Conservation (phyloP, 305 asterid species). For the Solanum hybrid region DNA sequence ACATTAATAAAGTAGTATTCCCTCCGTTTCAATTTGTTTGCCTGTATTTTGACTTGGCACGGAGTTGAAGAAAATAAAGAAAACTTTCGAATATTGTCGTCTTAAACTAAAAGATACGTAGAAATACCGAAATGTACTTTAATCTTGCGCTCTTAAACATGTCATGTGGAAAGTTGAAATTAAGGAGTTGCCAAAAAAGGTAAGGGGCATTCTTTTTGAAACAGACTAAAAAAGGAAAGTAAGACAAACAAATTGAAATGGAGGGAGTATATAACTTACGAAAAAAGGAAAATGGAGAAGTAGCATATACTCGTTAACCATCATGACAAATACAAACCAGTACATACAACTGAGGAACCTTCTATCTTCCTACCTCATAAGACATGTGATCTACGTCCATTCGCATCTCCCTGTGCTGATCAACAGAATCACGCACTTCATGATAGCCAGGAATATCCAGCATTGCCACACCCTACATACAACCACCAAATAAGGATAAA, state of each 20-base stretch:
- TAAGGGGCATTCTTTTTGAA: not conserved
- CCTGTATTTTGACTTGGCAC: not conserved
- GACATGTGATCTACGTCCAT: constrained; percentile 97
- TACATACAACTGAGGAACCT: not conserved
- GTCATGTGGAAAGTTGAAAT: not conserved
- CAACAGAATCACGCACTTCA: constrained; percentile 45
- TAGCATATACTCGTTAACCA: not conserved
- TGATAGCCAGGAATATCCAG: constrained; percentile 68
- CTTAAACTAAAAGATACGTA: not conserved
- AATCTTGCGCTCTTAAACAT: not conserved
- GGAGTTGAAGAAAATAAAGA: not conserved
- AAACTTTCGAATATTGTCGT: not conserved
- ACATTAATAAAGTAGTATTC: not conserved
- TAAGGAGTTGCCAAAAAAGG: not conserved
- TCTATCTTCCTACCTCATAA: constrained; percentile 54
- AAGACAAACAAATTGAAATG: not conserved
- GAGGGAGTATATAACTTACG: not conserved
- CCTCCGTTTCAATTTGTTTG: not conserved
- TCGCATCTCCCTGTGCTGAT: constrained; percentile 90
- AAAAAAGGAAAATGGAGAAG: not conserved
- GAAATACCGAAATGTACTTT: not conserved
- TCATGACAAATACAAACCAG: not conserved
- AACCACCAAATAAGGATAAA: not conserved
- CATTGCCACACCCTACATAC: constrained; percentile 66
- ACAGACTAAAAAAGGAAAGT: not conserved